Percentiles rank a stretch among this genome's conserved stretches.
phyloP scores from a whole-genome alignment of 176 grass and related monocot species.

The Tillandsia fasciculata region DNA sequence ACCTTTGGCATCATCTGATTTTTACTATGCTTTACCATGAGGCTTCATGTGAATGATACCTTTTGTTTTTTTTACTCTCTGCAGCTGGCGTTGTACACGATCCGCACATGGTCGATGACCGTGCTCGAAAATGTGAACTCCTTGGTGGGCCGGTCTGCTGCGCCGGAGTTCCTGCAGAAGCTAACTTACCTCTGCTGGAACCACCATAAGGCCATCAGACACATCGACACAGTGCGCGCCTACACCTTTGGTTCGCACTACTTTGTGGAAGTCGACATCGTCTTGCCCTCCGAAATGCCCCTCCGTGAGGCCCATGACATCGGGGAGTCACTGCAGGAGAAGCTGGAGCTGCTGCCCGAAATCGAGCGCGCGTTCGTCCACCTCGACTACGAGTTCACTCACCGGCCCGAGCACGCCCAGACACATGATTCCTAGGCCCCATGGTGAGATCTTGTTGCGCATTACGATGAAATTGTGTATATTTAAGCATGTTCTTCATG shows the following conservation, averaged over 20 bases:
- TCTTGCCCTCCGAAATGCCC: conserved; percentile 69
- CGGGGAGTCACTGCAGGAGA: conserved; percentile 90
- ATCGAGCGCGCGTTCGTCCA: conserved; percentile 96
- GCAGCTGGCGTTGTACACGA: conserved; percentile 83
- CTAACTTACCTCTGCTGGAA: conserved; percentile 96
- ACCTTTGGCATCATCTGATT: too few species aligned
- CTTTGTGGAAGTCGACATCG: conserved; percentile 94
- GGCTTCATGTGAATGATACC: too few species aligned
- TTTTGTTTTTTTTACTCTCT: not conserved
- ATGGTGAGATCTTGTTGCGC: too few species aligned
- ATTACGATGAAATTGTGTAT: too few species aligned
- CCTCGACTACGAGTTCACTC: conserved; percentile 93
- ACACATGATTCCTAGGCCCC: conserved; percentile 47
- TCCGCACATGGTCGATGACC: conserved; percentile 84
- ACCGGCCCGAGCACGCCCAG: conserved; percentile 70
- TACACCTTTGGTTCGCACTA: conserved; percentile 98
- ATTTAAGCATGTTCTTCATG: too few species aligned
- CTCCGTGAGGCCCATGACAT: conserved; percentile 86
- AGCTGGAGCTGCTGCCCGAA: conserved; percentile 76
- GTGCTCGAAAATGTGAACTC: conserved; percentile 96
- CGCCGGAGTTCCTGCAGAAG: conserved; percentile 86
- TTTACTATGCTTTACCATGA: too few species aligned
- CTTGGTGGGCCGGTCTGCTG: conserved; percentile 70
- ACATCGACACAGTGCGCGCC: conserved; percentile 88
- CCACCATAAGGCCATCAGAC: conserved; percentile 87